These are phyloP conservation scores for Acanthamoeba lenticulata DNA, from an alignment of 208 protist species.

Conservation along the genomic window DNA sequence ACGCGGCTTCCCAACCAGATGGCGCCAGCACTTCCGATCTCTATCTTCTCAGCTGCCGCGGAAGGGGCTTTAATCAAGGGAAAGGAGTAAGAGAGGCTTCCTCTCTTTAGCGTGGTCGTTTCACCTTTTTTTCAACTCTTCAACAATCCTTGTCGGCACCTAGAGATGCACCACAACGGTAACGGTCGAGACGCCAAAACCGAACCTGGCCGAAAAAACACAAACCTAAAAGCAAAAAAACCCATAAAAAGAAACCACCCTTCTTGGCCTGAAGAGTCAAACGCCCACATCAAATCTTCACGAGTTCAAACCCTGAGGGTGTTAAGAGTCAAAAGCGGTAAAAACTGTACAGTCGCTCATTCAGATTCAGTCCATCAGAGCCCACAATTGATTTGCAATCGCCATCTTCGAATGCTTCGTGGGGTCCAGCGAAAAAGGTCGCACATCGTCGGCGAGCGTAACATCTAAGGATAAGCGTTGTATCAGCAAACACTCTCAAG, in stretches of 20 bases:
- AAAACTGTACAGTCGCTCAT: too few relatives aligned
- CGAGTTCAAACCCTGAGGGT: too few relatives aligned
- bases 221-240: not conserved
- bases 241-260: not conserved
- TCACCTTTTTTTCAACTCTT: not conserved
- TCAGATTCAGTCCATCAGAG: not conserved
- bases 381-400: not conserved
- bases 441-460: not conserved
- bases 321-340: too few relatives aligned
- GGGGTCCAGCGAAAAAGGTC: not conserved
- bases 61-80: not conserved
- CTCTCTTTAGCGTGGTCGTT: too few relatives aligned
- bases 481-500: too few relatives aligned
- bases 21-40: too few relatives aligned
- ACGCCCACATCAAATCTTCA: not conserved
- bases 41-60: not conserved
- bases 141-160: too few relatives aligned
- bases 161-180: not conserved
- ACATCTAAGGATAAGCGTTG: not conserved
- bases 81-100: not conserved
- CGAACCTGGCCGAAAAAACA: too few relatives aligned
- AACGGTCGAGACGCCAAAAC: not conserved
- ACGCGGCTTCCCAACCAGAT: too few relatives aligned
- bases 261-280: not conserved
- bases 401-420: not conserved